Base-by-base conservation (phyloP, 768 basidiomycete species). In the Leucosporidium creatinivorum region DNA sequence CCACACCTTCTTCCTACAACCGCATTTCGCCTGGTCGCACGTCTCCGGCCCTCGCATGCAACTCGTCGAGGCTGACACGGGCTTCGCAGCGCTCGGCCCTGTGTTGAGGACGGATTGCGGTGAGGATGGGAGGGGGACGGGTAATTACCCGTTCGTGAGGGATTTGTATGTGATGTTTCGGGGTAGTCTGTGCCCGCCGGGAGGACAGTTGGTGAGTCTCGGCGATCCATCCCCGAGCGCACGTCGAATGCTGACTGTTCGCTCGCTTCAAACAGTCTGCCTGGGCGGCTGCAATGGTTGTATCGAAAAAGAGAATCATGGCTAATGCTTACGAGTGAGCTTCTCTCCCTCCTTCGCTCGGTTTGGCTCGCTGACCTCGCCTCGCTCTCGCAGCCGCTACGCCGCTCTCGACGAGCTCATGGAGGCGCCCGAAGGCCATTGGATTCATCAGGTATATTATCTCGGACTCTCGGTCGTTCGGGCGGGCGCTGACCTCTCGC, bases 11-110 rank as follows among this genome's bases (percentile, higher is more conserved):
- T 79, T 77, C 63, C 60, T 77, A 31, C 77, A 77, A 61, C 77
- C 78, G 12, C 78, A 79, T 54, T 50, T 79, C 44, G 78, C 78
- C 5, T 78, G 77, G 78, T 62, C 73, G 17, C 73, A 69, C 69
- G 57, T 76, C 28, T 73, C 76, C 23, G 12, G 55, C 9, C 75
- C 77, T 4, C 75, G 77, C 0, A 47, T 79, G 8, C 44, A 72
- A 21, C 50, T 70, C 23, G 31, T 79, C 15, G 18, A 39, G 1
- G 36, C 69, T 19, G 58, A 64, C n/a, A 76, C 74, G 3, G 78
- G 77, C 0, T 79, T 79, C 61, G 59, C 77, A 4, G 73, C 74
- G 15, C 70, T 79, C 50, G 78, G 77, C 0, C 78, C 78, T 50
- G 72, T 75, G 28, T 47, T 76, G 62, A 67, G 63, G 17, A 69